phyloP scores from a whole-genome alignment of 768 basidiomycete species.

The Mycena alexandri region DNA sequence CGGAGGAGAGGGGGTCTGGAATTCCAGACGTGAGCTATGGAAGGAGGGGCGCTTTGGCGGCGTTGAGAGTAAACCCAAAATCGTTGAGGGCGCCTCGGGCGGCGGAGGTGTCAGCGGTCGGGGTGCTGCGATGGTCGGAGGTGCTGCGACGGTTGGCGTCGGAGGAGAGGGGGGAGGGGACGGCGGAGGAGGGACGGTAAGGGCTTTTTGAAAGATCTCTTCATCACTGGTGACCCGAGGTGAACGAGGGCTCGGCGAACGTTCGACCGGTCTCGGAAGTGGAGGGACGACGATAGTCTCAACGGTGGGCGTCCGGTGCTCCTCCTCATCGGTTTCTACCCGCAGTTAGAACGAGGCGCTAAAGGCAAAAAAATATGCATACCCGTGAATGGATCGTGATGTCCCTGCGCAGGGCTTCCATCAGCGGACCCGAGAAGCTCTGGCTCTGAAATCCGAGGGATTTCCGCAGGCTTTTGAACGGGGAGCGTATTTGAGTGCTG shows the following conservation, averaged over 20 bases:
- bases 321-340: slow-evolving; percentile 25
- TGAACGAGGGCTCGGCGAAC: slow-evolving; percentile 38
- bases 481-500: background rate
- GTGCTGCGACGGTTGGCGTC: slow-evolving; percentile 21
- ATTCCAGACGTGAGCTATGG: slow-evolving; percentile 58
- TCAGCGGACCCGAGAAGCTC: background rate
- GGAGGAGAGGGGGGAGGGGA: slow-evolving; percentile 51
- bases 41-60: slow-evolving; percentile 62
- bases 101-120: background rate
- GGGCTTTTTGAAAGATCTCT: slow-evolving; percentile 27
- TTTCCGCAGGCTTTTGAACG: background rate
- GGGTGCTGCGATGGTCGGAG: slow-evolving; percentile 3
- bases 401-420: background rate
- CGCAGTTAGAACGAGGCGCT: background rate
- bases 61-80: slow-evolving; percentile 48
- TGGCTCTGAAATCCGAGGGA: slow-evolving; percentile 7
- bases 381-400: slow-evolving; percentile 21
- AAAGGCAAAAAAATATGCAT: slow-evolving; percentile 5
- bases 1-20: slow-evolving; percentile 75
- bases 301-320: slow-evolving; percentile 40
- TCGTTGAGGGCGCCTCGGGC: background rate
- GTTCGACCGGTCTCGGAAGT: slow-evolving; percentile 27
- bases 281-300: slow-evolving; percentile 5
- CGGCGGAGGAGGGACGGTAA: slow-evolving; percentile 33
- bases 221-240: slow-evolving; percentile 26